Conservation (phyloP, 2,329 filamentous ascomycete genomes). For the Xylariaceae sp. region DNA sequence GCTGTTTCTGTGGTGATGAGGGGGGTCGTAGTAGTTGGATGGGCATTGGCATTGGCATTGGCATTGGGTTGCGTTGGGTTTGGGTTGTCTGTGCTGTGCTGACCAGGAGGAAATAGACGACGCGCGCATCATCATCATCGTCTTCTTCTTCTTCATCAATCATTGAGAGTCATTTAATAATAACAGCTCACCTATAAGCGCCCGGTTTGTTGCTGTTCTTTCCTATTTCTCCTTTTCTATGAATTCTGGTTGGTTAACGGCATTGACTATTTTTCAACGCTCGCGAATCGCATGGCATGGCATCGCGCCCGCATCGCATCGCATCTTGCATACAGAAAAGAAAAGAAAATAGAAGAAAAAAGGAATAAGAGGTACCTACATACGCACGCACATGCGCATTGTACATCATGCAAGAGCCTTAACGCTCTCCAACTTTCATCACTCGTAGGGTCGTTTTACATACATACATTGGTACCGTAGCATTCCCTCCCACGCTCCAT, state of each 20-base stretch:
- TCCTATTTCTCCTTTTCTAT: not conserved
- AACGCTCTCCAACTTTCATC: not conserved
- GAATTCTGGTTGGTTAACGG: not conserved
- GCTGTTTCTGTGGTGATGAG: too few species aligned
- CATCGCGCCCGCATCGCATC: constrained; percentile 15
- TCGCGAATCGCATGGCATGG: not conserved
- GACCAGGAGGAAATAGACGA: too few species aligned
- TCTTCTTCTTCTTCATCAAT: too few species aligned
- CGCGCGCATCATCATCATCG: too few species aligned
- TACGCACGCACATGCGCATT: not conserved
- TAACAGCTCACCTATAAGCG: too few species aligned
- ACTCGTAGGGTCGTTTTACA: too few species aligned
- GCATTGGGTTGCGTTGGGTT: too few species aligned
- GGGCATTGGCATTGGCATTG: too few species aligned
- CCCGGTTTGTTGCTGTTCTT: constrained; percentile 3
- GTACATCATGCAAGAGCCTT: constrained; percentile 1
- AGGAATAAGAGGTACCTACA: too few species aligned
- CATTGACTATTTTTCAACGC: constrained; percentile 14
- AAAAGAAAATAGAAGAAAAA: not conserved
- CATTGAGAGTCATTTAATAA: too few species aligned
- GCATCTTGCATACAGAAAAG: constrained; percentile 3
- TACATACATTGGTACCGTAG: not conserved
- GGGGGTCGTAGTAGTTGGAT: too few species aligned
- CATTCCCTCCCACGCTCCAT: constrained; percentile 1
- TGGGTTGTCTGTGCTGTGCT: too few species aligned